A percentile compares a stretch with the other conserved stretches of the same genome.
Evolutionary conservation across 176 grass and related monocot genomes (phyloP).

Genomic region (Hyparrhenia diplandra): DNA sequence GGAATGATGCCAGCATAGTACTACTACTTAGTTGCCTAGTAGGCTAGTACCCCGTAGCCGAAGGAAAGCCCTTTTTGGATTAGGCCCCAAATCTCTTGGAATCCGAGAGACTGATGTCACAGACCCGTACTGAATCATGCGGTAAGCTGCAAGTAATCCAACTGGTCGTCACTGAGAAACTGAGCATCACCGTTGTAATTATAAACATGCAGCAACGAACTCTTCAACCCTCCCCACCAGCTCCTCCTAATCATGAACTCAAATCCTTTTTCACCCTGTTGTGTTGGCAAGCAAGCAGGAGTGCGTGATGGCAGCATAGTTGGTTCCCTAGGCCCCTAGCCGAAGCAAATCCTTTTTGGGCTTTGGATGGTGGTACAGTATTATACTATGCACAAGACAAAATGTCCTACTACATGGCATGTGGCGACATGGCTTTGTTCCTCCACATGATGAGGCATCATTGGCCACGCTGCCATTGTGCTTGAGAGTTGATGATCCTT

Average conservation of each 20-base stretch:
- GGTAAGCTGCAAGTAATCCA: constrained; percentile 1
- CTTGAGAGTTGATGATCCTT: too few relatives aligned
- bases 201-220: background rate
- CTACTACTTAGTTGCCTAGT: too few relatives aligned
- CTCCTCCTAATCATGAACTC: too few relatives aligned
- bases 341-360: background rate
- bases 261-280: too few relatives aligned
- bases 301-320: background rate
- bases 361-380: background rate
- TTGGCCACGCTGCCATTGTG: too few relatives aligned
- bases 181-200: too few relatives aligned
- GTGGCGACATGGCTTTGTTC: background rate
- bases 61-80: too few relatives aligned
- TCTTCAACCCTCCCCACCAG: background rate
- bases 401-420: too few relatives aligned
- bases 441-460: too few relatives aligned
- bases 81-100: constrained; percentile 13
- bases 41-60: too few relatives aligned
- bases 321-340: background rate
- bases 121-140: background rate
- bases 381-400: too few relatives aligned
- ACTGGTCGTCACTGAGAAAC: constrained; percentile 1
- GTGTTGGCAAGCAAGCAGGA: too few relatives aligned
- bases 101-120: constrained; percentile 12
- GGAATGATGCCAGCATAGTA: background rate